These are phyloP conservation scores for Canariomyces notabilis DNA, from an alignment of 2,329 filamentous ascomycete genomes.

Conservation along the genomic window DNA sequence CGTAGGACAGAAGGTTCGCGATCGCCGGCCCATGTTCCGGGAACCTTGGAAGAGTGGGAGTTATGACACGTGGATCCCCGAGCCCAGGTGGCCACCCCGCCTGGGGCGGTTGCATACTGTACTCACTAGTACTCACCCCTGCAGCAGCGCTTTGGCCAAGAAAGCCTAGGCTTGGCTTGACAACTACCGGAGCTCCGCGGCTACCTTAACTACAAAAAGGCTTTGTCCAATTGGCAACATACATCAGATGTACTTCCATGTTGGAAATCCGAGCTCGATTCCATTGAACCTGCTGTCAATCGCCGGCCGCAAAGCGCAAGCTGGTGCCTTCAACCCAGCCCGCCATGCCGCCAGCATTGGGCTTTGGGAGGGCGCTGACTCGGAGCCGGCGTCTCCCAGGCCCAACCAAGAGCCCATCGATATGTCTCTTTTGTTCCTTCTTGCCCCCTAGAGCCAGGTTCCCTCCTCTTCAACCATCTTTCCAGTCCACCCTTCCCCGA, in stretches of 20 bases:
- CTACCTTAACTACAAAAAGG: too few relatives aligned
- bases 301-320: neutral
- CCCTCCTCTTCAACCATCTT: conserved; percentile 2
- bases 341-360: conserved; percentile 31
- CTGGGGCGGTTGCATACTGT: too few relatives aligned
- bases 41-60: too few relatives aligned
- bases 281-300: neutral
- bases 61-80: too few relatives aligned
- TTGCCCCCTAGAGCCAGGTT: conserved; percentile 19
- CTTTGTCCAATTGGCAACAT: too few relatives aligned
- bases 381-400: conserved; percentile 15
- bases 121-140: conserved; percentile 4
- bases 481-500: conserved; percentile 7
- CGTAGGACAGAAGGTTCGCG: neutral
- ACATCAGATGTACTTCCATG: too few relatives aligned
- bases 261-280: too few relatives aligned
- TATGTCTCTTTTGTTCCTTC: conserved; percentile 32
- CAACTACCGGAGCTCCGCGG: conserved; percentile 14
- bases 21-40: too few relatives aligned
- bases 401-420: conserved; percentile 12
- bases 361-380: conserved; percentile 24
- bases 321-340: conserved; percentile 3
- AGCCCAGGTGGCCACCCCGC: too few relatives aligned
- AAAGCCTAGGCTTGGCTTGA: conserved; percentile 1
- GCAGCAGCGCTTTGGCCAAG: conserved; percentile 9